Evolutionary conservation across 495 filamentous ascomycete species (phyloP).

Genomic region (Apodospora peruviana): DNA sequence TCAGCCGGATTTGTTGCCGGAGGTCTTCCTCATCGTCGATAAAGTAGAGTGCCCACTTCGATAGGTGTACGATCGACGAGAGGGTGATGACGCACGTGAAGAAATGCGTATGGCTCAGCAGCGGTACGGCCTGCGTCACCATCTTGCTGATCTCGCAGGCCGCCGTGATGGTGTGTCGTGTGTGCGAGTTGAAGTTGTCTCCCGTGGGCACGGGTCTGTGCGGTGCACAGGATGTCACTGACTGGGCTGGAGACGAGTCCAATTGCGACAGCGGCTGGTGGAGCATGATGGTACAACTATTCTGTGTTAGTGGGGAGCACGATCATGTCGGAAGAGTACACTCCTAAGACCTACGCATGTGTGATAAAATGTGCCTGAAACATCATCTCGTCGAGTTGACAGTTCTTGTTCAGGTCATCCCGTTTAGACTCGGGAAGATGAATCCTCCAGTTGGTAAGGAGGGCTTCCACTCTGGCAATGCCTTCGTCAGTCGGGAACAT

Average conservation of each 20-base stretch:
- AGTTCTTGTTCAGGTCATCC: slow-evolving; percentile 60
- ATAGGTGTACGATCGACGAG: slow-evolving; percentile 56
- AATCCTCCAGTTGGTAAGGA: slow-evolving; percentile 76
- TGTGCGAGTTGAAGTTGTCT: slow-evolving; percentile 62
- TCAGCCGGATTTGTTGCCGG: slow-evolving; percentile 72
- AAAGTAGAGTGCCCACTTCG: slow-evolving; percentile 53
- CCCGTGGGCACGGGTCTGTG: slow-evolving; percentile 48
- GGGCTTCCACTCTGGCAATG: slow-evolving; percentile 59
- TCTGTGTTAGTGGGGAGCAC: background rate
- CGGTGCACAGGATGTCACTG: slow-evolving; percentile 54
- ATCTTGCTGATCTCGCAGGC: slow-evolving; percentile 73
- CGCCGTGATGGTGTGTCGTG: slow-evolving; percentile 71
- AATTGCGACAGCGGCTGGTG: slow-evolving; percentile 65
- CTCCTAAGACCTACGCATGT: slow-evolving; percentile 46
- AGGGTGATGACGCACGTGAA: slow-evolving; percentile 82
- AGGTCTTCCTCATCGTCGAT: slow-evolving; percentile 62
- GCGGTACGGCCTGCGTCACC: slow-evolving; percentile 66
- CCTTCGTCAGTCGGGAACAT: slow-evolving; percentile 39
- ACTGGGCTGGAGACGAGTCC: slow-evolving; percentile 47
- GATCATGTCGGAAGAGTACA: background rate
- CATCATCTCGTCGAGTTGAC: slow-evolving; percentile 79
- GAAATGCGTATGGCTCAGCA: slow-evolving; percentile 78
- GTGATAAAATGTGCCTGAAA: slow-evolving; percentile 87
- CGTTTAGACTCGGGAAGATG: slow-evolving; percentile 73
- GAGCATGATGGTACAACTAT: slow-evolving; percentile 59